Conservation (phyloP, 176 grass and related monocot genomes). For the Carex parvula region DNA sequence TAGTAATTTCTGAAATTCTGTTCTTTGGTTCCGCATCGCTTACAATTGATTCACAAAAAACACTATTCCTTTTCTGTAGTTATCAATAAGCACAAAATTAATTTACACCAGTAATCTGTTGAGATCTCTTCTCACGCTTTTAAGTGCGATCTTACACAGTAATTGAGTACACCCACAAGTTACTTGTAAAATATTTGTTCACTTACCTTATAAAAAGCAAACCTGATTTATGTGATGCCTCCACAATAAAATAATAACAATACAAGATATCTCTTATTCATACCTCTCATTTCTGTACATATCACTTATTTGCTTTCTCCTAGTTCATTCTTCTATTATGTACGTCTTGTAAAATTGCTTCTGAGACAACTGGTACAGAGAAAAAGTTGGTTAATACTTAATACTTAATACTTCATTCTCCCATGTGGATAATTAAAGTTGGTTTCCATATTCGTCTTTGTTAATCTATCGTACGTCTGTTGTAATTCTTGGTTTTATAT, state of each 20-base stretch:
- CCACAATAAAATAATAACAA: slow-evolving; percentile 14
- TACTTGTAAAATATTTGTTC: slow-evolving; percentile 17
- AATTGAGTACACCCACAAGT: slow-evolving; percentile 1
- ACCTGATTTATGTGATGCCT: slow-evolving; percentile 2
- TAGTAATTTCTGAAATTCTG: neutral
- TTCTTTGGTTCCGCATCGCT: neutral
- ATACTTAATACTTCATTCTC: neutral
- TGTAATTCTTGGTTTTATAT: neutral
- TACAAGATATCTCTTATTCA: slow-evolving; percentile 7
- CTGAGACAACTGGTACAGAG: slow-evolving; percentile 6
- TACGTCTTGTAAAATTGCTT: slow-evolving; percentile 8
- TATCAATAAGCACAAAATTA: neutral
- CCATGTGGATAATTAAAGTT: neutral
- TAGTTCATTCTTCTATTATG: neutral
- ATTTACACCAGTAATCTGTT: neutral
- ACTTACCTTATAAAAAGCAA: slow-evolving; percentile 7
- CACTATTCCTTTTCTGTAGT: neutral
- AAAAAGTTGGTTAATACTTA: neutral
- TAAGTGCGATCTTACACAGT: slow-evolving; percentile 1
- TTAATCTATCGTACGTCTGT: neutral
- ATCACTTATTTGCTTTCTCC: slow-evolving; percentile 22
- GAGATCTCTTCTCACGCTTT: neutral
- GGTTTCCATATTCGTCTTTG: neutral
- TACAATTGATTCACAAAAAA: neutral
- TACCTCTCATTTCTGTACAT: slow-evolving; percentile 18